Percentiles rank a stretch among this genome's conserved stretches.
phyloP scores from a whole-genome alignment of 345 rosid species.

The Cardamine occulta region DNA sequence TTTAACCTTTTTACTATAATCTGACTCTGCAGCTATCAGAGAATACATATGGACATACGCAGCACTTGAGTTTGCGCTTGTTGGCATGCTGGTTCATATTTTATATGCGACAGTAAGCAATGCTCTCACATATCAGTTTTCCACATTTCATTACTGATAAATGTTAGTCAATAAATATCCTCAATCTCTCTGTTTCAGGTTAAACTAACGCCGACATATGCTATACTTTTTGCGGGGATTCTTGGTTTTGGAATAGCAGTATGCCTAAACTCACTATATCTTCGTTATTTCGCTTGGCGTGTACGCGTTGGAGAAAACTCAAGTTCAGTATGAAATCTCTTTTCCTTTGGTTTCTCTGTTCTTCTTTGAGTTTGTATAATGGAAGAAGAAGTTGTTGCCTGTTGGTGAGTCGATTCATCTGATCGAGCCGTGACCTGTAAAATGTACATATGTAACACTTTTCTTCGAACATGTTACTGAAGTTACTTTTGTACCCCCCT shows the following conservation, averaged over 20 bases:
- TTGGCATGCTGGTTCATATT: conserved; percentile 65
- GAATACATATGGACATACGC: conserved; percentile 95
- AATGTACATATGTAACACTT: conserved; percentile 28
- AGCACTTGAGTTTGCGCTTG: conserved; percentile 87
- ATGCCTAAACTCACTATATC: conserved; percentile 73
- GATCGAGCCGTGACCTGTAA: conserved; percentile 21
- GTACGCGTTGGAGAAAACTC: conserved; percentile 49
- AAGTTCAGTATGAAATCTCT: conserved; percentile 54
- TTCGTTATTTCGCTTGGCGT: conserved; percentile 65
- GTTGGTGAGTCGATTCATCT: conserved; percentile 5
- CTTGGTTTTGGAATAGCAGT: conserved; percentile 79
- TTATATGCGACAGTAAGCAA: conserved; percentile 66
- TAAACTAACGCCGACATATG: conserved; percentile 58
- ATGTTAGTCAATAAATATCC: neutral
- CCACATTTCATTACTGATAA: neutral
- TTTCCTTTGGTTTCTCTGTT: conserved; percentile 17
- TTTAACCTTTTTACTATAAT: neutral
- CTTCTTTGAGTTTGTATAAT: conserved; percentile 20
- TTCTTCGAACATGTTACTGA: conserved; percentile 28
- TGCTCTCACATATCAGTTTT: neutral
- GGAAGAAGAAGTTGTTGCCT: conserved; percentile 26
- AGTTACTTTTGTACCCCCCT: neutral
- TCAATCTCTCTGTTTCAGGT: conserved; percentile 55
- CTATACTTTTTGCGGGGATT: conserved; percentile 69
- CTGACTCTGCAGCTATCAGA: conserved; percentile 69